Evolutionary conservation across 2,329 filamentous ascomycete species (phyloP).

Genomic region (Paraphoma chrysanthemicola): DNA sequence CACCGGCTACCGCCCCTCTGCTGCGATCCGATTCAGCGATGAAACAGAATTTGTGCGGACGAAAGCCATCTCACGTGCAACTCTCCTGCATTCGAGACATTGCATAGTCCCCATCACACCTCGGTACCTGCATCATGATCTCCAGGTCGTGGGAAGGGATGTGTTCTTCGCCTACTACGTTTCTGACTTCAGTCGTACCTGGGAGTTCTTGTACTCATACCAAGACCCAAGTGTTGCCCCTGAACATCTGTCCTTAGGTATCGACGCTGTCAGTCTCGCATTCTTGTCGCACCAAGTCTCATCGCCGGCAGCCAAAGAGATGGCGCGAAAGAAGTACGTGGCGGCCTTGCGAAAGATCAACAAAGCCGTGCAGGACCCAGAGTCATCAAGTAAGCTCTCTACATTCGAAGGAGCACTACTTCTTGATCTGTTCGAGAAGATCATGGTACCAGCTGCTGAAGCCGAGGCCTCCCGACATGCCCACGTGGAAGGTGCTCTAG

Average conservation of each 20-base stretch:
- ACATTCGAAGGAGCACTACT: conserved; percentile 31
- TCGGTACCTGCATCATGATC: conserved; percentile 19
- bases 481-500: conserved; percentile 34
- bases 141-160: conserved; percentile 23
- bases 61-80: conserved; percentile 14
- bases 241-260: conserved; percentile 29
- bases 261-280: conserved; percentile 38
- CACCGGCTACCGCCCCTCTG: conserved; percentile 33
- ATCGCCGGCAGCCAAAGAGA: conserved; percentile 20
- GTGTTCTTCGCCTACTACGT: conserved; percentile 36
- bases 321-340: conserved; percentile 31
- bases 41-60: conserved; percentile 27
- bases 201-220: conserved; percentile 31
- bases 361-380: conserved; percentile 19
- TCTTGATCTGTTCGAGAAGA: conserved; percentile 37
- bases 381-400: conserved; percentile 14
- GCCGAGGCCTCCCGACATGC: conserved; percentile 16
- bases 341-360: conserved; percentile 30
- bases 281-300: conserved; percentile 30
- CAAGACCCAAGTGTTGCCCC: conserved; percentile 15
- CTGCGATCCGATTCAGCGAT: conserved; percentile 28
- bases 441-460: conserved; percentile 17
- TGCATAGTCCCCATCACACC: conserved; percentile 1
- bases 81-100: neutral
- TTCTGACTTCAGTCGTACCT: conserved; percentile 30